phyloP scores from a whole-genome alignment of 768 basidiomycete species.

The Phlebiopsis flavidoalba region DNA sequence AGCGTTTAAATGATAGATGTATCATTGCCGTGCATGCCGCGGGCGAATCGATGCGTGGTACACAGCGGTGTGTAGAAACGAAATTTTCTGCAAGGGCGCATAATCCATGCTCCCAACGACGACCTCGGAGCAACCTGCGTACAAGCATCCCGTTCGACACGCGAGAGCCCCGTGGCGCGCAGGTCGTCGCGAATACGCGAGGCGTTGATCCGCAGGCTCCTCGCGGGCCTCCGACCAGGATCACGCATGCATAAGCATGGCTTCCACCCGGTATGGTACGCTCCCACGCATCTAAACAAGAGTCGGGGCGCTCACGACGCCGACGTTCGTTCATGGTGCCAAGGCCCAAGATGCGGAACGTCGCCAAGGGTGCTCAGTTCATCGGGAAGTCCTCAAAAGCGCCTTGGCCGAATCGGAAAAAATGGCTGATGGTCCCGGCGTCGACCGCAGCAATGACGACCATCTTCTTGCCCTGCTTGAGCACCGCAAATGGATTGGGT shows the following conservation, averaged over 20 bases:
- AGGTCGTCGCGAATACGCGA: neutral
- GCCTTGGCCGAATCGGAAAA: constrained; percentile 84
- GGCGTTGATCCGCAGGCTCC: neutral
- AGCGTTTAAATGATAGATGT: no score
- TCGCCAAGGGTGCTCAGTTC: constrained; percentile 18
- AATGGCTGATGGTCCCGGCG: constrained; percentile 78
- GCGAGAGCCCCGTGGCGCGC: neutral
- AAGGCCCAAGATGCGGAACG: neutral
- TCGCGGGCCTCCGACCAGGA: neutral
- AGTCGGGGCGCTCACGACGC: neutral
- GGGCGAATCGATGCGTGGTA: no score
- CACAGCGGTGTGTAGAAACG: no score
- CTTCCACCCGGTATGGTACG: neutral
- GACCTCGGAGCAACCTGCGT: no score
- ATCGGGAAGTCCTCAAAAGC: constrained; percentile 85
- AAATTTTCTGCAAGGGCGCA: no score
- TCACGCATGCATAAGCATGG: neutral
- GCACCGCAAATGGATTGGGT: constrained; percentile 70
- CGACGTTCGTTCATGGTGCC: no score
- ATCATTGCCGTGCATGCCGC: no score
- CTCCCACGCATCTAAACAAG: neutral
- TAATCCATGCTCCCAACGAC: no score
- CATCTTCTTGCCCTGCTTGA: constrained; percentile 81
- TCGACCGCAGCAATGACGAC: constrained; percentile 88
- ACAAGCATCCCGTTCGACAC: neutral